A percentile compares a stretch with the other conserved stretches of the same genome.
Conservation (phyloP, 352 stramenopile genomes). For the Phytophthora podocarpi region DNA sequence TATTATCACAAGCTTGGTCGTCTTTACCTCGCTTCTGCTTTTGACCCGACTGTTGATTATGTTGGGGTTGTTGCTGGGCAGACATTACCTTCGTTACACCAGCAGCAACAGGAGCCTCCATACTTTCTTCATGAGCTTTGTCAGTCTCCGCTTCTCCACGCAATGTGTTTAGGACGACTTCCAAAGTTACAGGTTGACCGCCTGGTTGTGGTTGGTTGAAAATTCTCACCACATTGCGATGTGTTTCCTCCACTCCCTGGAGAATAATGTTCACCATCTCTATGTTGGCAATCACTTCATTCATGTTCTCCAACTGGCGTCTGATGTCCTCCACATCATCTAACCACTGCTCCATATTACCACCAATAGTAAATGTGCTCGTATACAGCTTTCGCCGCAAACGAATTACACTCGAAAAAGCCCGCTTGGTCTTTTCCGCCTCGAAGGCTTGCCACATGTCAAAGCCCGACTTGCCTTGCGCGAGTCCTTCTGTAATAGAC, state of each 20-base stretch:
- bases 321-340: not conserved
- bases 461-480: too few species aligned
- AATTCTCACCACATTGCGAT: not conserved
- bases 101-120: too few species aligned
- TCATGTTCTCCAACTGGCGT: constrained; percentile 1
- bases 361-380: not conserved
- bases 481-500: constrained; percentile 1
- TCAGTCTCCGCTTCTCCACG: not conserved
- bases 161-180: not conserved
- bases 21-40: not conserved
- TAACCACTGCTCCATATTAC: constrained; percentile 2
- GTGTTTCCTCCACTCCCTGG: constrained; percentile 1
- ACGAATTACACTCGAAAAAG: not conserved
- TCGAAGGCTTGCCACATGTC: constrained; percentile 13
- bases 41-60: too few species aligned
- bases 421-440: constrained; percentile 2
- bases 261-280: constrained; percentile 2
- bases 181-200: not conserved
- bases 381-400: not conserved
- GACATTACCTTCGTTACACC: too few species aligned
- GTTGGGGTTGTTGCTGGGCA: too few species aligned
- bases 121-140: not conserved
- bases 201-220: not conserved
- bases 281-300: not conserved
- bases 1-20: not conserved